Percentiles rank a stretch among this genome's conserved stretches.
phyloP scores from a whole-genome alignment of 305 asterid species.

The Solanum hybrid region DNA sequence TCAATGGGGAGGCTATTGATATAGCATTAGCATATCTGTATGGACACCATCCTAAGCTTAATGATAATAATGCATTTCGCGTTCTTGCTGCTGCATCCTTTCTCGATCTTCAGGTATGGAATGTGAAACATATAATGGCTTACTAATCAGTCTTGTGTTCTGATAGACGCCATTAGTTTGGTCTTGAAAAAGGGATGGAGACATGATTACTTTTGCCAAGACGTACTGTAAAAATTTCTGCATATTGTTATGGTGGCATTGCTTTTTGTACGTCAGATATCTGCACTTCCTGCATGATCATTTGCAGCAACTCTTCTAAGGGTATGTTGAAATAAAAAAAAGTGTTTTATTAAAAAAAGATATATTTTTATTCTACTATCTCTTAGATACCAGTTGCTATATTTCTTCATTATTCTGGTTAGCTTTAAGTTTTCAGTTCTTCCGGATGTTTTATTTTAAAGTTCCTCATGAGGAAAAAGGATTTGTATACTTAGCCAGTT shows the following conservation, averaged over 20 bases:
- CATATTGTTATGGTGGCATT: background rate
- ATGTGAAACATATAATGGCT: background rate
- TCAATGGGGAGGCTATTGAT: slow-evolving; percentile 68
- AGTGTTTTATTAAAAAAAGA: background rate
- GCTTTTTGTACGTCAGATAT: background rate
- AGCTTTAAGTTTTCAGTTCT: background rate
- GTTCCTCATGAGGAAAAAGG: background rate
- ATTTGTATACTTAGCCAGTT: background rate
- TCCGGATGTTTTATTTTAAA: background rate
- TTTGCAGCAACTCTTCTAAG: background rate
- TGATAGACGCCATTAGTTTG: background rate
- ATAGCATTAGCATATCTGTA: slow-evolving; percentile 88
- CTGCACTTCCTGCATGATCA: background rate
- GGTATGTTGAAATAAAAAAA: background rate
- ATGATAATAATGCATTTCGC: slow-evolving; percentile 77
- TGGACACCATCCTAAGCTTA: slow-evolving; percentile 90
- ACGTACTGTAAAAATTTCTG: background rate
- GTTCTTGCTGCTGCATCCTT: slow-evolving; percentile 96
- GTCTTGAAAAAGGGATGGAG: background rate
- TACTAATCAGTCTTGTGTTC: background rate
- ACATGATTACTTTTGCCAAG: background rate
- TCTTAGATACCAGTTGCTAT: background rate
- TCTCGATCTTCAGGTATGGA: slow-evolving; percentile 84
- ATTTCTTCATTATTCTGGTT: background rate
- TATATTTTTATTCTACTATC: background rate